Conservation (phyloP, 2,329 filamentous ascomycete species). For the Cryphonectria naterciae region DNA sequence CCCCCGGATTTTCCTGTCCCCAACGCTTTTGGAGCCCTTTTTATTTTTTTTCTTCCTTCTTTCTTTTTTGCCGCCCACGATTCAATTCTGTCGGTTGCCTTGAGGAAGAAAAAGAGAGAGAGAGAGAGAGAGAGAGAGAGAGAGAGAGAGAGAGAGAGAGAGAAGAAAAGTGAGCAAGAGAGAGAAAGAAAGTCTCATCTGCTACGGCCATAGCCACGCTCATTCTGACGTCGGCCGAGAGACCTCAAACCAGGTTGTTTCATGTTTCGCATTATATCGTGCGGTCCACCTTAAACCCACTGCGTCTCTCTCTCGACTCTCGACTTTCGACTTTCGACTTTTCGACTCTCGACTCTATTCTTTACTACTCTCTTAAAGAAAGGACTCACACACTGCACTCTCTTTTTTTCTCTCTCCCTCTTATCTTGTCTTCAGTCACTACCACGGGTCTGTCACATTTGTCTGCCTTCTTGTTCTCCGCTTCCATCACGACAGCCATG, state of each 20-base stretch:
- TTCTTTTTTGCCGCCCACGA: conserved; percentile 5
- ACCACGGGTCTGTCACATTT: too few species aligned
- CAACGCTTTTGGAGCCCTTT: conserved; percentile 7
- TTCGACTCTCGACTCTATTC: too few species aligned
- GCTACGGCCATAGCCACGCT: not conserved
- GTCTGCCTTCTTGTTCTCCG: not conserved
- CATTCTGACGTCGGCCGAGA: conserved; percentile 9
- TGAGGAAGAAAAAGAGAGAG: not conserved
- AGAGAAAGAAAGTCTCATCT: too few species aligned
- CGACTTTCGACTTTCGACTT: too few species aligned
- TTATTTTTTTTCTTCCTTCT: not conserved
- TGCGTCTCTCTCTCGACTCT: not conserved
- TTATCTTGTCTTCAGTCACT: too few species aligned
- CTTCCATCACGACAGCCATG: conserved; percentile 21
- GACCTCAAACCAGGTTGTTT: conserved; percentile 14
- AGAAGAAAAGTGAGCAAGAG: not conserved
- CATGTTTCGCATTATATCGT: conserved; percentile 25
- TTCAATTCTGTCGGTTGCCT: not conserved
- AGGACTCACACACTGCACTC: conserved; percentile 1
- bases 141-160: not conserved
- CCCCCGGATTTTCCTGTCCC: conserved; percentile 7
- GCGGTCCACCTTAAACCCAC: not conserved
- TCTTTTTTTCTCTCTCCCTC: not conserved
- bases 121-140: not conserved
- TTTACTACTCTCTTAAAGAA: conserved; percentile 1